A percentile compares a stretch with the other conserved stretches of the same genome.
These are phyloP conservation scores for Simmondsia chinensis DNA, from an alignment of 148 eudicot genomes.

Conservation along the genomic window DNA sequence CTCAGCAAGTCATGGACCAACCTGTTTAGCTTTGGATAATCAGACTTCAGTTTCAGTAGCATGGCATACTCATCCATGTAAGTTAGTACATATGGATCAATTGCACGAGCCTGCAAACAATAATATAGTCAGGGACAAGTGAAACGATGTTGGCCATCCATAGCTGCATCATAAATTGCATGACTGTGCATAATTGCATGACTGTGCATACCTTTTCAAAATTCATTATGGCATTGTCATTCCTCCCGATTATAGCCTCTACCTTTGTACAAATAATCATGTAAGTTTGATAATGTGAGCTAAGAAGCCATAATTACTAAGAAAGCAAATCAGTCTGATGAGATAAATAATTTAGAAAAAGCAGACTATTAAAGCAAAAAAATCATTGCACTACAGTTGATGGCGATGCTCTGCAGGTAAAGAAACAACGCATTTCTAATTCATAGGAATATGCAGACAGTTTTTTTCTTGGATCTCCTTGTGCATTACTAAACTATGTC, in stretches of 20 bases:
- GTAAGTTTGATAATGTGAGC: background rate
- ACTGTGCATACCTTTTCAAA: constrained; percentile 63
- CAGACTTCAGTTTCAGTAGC: constrained; percentile 82
- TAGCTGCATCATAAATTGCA: too few species aligned
- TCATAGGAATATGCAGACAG: too few species aligned
- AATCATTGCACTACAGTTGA: background rate
- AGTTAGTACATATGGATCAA: constrained; percentile 79
- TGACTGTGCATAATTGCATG: background rate
- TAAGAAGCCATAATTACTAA: background rate
- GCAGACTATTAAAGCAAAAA: too few species aligned
- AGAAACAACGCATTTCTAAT: too few species aligned
- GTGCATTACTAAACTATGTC: too few species aligned
- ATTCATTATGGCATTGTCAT: constrained; percentile 71
- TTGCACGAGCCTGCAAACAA: constrained; percentile 79
- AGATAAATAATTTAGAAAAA: too few species aligned
- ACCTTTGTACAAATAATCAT: constrained; percentile 36
- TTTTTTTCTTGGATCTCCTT: too few species aligned
- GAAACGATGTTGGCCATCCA: too few species aligned
- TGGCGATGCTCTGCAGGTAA: too few species aligned
- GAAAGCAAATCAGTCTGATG: background rate
- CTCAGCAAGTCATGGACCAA: constrained; percentile 81
- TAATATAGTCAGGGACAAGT: too few species aligned
- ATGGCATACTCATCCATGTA: constrained; percentile 98
- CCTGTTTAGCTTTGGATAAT: constrained; percentile 70
- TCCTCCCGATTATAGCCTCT: constrained; percentile 75